Evolutionary conservation across 768 basidiomycete species (phyloP).

Genomic region (Amanita muscaria): DNA sequence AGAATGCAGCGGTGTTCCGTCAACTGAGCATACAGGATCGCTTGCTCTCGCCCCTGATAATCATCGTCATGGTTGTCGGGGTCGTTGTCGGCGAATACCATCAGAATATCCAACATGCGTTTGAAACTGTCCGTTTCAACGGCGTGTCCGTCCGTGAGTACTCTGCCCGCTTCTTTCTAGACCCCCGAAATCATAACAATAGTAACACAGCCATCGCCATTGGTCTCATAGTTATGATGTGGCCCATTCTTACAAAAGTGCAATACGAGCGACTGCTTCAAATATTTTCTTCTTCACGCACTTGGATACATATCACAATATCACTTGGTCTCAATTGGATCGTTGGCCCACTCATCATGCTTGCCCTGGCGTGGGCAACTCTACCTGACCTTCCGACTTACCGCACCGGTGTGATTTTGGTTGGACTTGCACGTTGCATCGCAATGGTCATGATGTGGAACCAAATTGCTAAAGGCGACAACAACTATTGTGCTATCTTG

Average conservation of each 20-base stretch:
- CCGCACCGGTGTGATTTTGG: conserved; percentile 74
- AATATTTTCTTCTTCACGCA: conserved; percentile 39
- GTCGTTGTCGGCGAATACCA: conserved; percentile 67
- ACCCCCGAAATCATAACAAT: too few species aligned
- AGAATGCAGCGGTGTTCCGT: conserved; percentile 12
- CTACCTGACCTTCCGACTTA: conserved; percentile 71
- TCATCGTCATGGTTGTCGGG: conserved; percentile 67
- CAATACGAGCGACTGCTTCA: conserved; percentile 64
- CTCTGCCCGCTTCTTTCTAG: too few species aligned
- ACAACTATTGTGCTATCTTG: conserved; percentile 68
- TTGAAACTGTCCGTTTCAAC: conserved; percentile 52
- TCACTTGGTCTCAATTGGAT: conserved; percentile 76
- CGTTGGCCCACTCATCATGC: conserved; percentile 73
- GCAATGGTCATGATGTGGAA: conserved; percentile 84
- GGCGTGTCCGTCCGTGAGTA: conserved; percentile 75
- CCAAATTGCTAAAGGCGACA: conserved; percentile 58
- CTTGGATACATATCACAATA: conserved; percentile 64
- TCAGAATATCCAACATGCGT: conserved; percentile 47
- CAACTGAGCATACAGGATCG: conserved; percentile 16
- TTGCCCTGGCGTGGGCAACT: conserved; percentile 79
- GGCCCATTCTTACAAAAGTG: conserved; percentile 71
- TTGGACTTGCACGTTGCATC: conserved; percentile 66
- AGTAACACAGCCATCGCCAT: conserved; percentile 64
- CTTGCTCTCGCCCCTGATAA: conserved; percentile 43
- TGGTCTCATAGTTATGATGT: conserved; percentile 83